Evolutionary conservation across 371 early-diverging fungal genomes (phyloP), one percentile per base, ranked within the genome.

Genomic region (Zopfochytrium polystomum): DNA sequence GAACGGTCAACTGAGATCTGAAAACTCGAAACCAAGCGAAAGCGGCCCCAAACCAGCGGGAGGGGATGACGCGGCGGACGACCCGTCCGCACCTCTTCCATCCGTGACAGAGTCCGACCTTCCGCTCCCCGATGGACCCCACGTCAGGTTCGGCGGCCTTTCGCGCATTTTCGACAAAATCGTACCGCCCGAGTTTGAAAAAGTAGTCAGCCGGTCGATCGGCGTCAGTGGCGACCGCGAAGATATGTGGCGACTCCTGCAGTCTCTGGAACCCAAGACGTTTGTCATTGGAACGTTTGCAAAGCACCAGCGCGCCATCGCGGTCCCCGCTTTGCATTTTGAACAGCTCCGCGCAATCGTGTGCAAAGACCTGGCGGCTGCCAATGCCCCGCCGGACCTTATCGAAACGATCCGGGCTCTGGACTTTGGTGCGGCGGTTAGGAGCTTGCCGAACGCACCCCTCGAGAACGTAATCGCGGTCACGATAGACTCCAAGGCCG

Each of bases 61-160:
- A n/a, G n/a, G n/a, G n/a, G n/a, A n/a, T n/a, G n/a, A n/a, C n/a
- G n/a, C n/a, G n/a, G n/a, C n/a, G n/a, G n/a, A n/a, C n/a, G n/a
- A n/a, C n/a, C 38, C 38, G 18, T 18, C 38, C 11, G 11, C 38
- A 18, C 38, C 38, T 38, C 38, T 38, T 38, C 38, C 38, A 7
- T 60, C 61, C n/a, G 61, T 60, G 15, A 52, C 53, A 27, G 5
- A 42, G 53, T 60, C 61, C 6, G 51, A 43, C 9, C 27, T 53
- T 60, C 4, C 53, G 9, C 23, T 44, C 9, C 61, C 61, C 6
- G 52, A 15, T 11, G 61, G 61, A 22, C 61, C 61, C 13, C 52
- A 26, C 45, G 49, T 26, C 18, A 27, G 61, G 15, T 25, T 51
- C 7, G 52, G 61, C 18, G 38, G 61, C 44, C 29, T 44, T 60